A percentile compares a stretch with the other conserved stretches of the same genome.
Conservation (phyloP, 2,329 filamentous ascomycete genomes). For the Paracorniculantispora psalliotae region DNA sequence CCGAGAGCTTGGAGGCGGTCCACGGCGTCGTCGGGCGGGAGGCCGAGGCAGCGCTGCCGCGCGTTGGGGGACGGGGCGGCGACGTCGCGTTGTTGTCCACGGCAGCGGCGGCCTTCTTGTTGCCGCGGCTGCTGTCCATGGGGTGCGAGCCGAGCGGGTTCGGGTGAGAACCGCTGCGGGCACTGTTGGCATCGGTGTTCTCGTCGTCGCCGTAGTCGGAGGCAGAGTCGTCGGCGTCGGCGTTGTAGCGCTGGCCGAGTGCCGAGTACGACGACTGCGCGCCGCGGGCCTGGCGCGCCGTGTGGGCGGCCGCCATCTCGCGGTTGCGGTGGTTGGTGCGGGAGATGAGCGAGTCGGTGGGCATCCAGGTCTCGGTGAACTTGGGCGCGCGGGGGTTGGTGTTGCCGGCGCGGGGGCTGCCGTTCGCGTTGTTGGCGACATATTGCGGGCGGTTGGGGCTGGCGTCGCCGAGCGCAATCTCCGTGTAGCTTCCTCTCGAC, state of each 20-base stretch:
- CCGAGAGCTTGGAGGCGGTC: constrained; percentile 16
- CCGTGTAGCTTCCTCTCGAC: constrained; percentile 43
- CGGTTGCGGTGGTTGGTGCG: constrained; percentile 50
- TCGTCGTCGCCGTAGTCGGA: constrained; percentile 37
- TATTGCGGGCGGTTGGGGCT: constrained; percentile 23
- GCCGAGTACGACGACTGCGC: constrained; percentile 43
- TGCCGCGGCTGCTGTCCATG: constrained; percentile 5
- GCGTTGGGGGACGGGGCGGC: neutral
- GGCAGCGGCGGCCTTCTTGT: too few relatives aligned
- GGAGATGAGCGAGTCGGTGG: constrained; percentile 49
- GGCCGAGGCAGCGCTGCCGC: neutral
- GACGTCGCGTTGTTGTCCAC: too few relatives aligned
- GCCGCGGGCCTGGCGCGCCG: constrained; percentile 26
- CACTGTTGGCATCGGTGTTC: constrained; percentile 18
- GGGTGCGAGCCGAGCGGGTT: constrained; percentile 53
- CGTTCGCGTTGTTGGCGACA: constrained; percentile 17
- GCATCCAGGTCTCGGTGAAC: constrained; percentile 52
- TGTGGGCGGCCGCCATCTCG: constrained; percentile 33
- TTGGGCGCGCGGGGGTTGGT: constrained; percentile 34
- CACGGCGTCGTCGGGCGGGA: constrained; percentile 6
- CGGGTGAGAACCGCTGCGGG: constrained; percentile 34
- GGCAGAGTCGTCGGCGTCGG: constrained; percentile 36
- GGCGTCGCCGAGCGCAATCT: constrained; percentile 42
- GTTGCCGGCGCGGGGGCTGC: constrained; percentile 25
- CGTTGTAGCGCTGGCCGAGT: constrained; percentile 40